Conservation (phyloP, 805 yeast species). For the Ogataea pini region DNA sequence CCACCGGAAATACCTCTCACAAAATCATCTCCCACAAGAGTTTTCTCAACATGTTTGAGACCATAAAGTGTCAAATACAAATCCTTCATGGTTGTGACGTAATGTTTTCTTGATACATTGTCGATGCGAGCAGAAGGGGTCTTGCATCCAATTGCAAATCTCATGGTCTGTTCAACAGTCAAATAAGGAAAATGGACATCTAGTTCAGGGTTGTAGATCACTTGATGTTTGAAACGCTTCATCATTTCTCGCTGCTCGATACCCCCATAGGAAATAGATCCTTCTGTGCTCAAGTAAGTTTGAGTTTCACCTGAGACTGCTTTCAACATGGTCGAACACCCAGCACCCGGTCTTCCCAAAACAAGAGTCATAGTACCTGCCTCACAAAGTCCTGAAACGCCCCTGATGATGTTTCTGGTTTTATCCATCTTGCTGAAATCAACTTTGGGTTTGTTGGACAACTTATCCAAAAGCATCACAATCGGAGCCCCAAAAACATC, state of each 20-base stretch:
- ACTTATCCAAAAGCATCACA: slow-evolving; percentile 11
- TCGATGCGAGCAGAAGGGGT: slow-evolving; percentile 60
- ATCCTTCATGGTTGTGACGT: slow-evolving; percentile 51
- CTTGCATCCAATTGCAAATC: slow-evolving; percentile 57
- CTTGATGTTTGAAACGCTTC: slow-evolving; percentile 62
- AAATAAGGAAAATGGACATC: slow-evolving; percentile 68
- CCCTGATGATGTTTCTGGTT: neutral
- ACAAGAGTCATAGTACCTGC: slow-evolving; percentile 71
- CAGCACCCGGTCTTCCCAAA: slow-evolving; percentile 78
- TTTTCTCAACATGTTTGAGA: slow-evolving; percentile 48
- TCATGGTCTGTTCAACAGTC: slow-evolving; percentile 63
- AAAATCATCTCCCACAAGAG: slow-evolving; percentile 61
- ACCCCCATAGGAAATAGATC: slow-evolving; percentile 53
- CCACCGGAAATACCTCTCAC: slow-evolving; percentile 68
- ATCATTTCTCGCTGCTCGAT: slow-evolving; percentile 48
- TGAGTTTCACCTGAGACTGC: slow-evolving; percentile 57
- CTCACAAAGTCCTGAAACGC: slow-evolving; percentile 9
- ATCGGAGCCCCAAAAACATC: slow-evolving; percentile 40
- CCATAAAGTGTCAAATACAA: slow-evolving; percentile 38
- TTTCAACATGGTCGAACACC: slow-evolving; percentile 66
- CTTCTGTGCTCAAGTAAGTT: slow-evolving; percentile 52
- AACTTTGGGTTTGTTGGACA: slow-evolving; percentile 2
- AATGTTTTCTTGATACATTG: slow-evolving; percentile 52
- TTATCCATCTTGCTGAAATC: slow-evolving; percentile 10
- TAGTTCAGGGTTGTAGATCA: slow-evolving; percentile 65